Evolutionary conservation across 805 yeast species (phyloP).

Genomic region (Candida coleopterorum): DNA sequence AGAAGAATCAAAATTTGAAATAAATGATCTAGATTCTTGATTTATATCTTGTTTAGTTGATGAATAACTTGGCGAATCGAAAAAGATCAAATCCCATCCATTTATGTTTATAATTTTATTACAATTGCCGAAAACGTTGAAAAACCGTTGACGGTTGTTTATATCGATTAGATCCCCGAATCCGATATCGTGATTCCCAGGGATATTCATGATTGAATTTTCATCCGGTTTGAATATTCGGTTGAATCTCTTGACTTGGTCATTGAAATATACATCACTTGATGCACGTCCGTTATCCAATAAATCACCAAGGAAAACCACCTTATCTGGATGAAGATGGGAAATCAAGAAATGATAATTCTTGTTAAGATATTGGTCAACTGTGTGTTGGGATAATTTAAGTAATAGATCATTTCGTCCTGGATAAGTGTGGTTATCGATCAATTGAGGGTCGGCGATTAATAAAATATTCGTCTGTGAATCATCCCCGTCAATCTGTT

Average conservation of each 20-base stretch:
- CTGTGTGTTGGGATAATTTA: slow-evolving; percentile 36
- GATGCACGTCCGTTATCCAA: slow-evolving; percentile 38
- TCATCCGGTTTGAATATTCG: slow-evolving; percentile 24
- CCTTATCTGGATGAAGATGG: slow-evolving; percentile 30
- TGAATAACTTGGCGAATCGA: slow-evolving; percentile 81
- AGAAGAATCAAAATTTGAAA: slow-evolving; percentile 20
- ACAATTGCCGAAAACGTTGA: slow-evolving; percentile 26
- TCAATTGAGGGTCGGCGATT: slow-evolving; percentile 42
- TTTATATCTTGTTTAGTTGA: slow-evolving; percentile 41
- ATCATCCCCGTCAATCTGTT: neutral
- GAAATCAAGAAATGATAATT: slow-evolving; percentile 31
- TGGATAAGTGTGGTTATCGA: slow-evolving; percentile 42
- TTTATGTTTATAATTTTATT: slow-evolving; percentile 22
- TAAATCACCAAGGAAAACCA: slow-evolving; percentile 39
- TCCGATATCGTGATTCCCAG: slow-evolving; percentile 98
- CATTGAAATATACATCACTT: slow-evolving; percentile 24
- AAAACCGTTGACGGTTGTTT: slow-evolving; percentile 25
- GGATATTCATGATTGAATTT: slow-evolving; percentile 37
- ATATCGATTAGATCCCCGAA: slow-evolving; percentile 66
- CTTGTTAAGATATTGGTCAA: slow-evolving; percentile 32
- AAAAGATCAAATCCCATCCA: slow-evolving; percentile 33
- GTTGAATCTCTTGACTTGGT: slow-evolving; percentile 28
- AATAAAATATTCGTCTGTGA: slow-evolving; percentile 24
- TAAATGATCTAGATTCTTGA: slow-evolving; percentile 49
- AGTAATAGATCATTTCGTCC: slow-evolving; percentile 30